phyloP scores from a whole-genome alignment of 805 yeast species.

The Ogataea pilisensis region DNA sequence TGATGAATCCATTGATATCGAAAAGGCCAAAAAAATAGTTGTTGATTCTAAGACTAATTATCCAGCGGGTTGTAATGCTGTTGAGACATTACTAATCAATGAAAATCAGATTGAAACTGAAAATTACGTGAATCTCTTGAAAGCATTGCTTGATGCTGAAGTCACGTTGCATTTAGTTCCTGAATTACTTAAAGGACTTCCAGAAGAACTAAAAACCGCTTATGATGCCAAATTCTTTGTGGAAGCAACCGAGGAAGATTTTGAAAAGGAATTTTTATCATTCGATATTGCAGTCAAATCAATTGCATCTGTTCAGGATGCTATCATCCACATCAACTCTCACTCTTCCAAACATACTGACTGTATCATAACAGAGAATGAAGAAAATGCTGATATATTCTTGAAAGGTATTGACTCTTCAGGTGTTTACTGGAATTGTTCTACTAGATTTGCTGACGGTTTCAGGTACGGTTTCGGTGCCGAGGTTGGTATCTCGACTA shows the following conservation, averaged over 20 bases:
- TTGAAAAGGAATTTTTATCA: conserved; percentile 78
- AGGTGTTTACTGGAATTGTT: conserved; percentile 97
- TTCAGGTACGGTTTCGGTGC: conserved; percentile 98
- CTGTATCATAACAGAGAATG: conserved; percentile 75
- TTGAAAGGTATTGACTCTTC: conserved; percentile 87
- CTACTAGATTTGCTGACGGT: conserved; percentile 97
- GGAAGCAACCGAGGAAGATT: conserved; percentile 61
- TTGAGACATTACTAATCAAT: conserved; percentile 76
- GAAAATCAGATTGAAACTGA: conserved; percentile 30
- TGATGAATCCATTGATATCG: conserved; percentile 71
- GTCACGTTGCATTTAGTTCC: conserved; percentile 69
- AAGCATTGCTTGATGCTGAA: conserved; percentile 51
- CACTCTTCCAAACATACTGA: conserved; percentile 98
- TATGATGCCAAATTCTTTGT: conserved; percentile 30
- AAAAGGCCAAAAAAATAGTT: conserved; percentile 69
- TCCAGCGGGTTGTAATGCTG: conserved; percentile 99
- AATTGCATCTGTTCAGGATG: conserved; percentile 57
- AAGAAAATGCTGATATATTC: conserved; percentile 68
- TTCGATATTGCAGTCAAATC: conserved; percentile 74
- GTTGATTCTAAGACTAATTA: conserved; percentile 92
- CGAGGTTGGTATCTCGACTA: conserved; percentile 96
- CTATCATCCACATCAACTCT: conserved; percentile 79
- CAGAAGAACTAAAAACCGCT: conserved; percentile 10
- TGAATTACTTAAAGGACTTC: conserved; percentile 38
- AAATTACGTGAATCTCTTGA: conserved; percentile 16